Base-by-base conservation (phyloP, 2,329 filamentous ascomycete species). In the Verticillium longisporum region DNA sequence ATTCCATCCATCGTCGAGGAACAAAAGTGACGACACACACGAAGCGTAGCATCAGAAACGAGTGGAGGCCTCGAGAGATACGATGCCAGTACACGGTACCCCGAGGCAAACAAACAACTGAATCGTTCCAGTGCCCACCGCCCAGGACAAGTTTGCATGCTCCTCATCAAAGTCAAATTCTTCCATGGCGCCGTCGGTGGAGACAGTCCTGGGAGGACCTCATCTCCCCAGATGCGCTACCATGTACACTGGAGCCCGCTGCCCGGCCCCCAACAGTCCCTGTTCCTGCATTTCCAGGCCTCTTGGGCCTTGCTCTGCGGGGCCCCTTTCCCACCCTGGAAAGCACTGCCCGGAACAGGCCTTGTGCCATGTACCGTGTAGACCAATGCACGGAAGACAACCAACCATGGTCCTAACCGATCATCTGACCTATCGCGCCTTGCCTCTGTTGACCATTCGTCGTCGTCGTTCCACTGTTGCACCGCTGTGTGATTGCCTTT, bases 191-290 rank as follows among this genome's bases (percentile, higher is more conserved):
- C 18, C 18, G 18, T 21, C 18, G 18, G 18, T 21, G 18, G 18
- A 21, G 18, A 21, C 18, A 21, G 18, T 21, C 18, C 18, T 21
- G 18, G 18, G 18, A 21, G 38, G 18, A 33, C 36, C 45, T 58
- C 56, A 58, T 58, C 56, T 58, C 56, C 56, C 56, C 56, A 15
- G 56, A 58, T 41, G 56, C 56, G 38, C 56, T 38, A 45, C 18
- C 18, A 21, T 21, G 18, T 21, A 21, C 14, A 11, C 55, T 56
- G 55, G 33, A 37, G 31, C 55, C 34, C 32, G n/a, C 45, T 50
- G 45, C 45, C 45, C 45, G 18, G n/a, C 45, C 41, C 41, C 45
- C 45, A 13, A 50, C 45, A 10, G 18, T 26, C 45, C 9, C 9
- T 21, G 45, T 50, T 50, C 45, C 45, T 50, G 45, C 45, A 50